Conservation (phyloP, 192 early-diverging fungal species). For the Backusella macrospora region DNA sequence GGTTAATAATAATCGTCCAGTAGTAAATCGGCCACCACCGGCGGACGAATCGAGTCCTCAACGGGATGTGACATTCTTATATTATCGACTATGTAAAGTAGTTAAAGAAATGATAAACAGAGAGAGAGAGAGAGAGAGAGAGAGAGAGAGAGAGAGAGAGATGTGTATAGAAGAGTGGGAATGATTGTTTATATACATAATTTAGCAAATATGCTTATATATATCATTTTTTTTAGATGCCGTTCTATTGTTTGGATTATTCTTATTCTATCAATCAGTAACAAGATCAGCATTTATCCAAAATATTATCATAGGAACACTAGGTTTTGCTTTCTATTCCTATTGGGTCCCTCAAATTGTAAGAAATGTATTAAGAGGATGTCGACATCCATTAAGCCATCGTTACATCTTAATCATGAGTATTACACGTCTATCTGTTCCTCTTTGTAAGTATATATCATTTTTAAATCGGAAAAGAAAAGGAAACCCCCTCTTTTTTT, state of each 20-base stretch:
- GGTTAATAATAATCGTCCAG: not conserved
- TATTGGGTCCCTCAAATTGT: constrained; percentile 86
- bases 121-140: constrained; percentile 35
- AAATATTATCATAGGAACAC: constrained; percentile 45
- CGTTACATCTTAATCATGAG: constrained; percentile 66
- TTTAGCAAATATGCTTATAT: no score
- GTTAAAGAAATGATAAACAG: no score
- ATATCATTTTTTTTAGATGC: constrained; percentile 45
- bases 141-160: no score
- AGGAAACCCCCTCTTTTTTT: not conserved
- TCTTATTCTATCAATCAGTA: constrained; percentile 63
- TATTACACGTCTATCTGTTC: constrained; percentile 55
- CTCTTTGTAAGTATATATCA: constrained; percentile 55
- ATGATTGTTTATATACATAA: no score
- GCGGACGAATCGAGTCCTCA: constrained; percentile 37
- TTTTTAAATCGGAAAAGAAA: no score
- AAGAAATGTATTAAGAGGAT: constrained; percentile 67
- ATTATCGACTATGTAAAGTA: constrained; percentile 62
- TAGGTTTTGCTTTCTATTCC: constrained; percentile 58
- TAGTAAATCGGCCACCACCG: not conserved
- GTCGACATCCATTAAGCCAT: constrained; percentile 56
- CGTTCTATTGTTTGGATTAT: constrained; percentile 59
- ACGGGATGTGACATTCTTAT: constrained; percentile 51
- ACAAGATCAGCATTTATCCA: constrained; percentile 49
- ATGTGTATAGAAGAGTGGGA: not conserved